Evolutionary conservation across 257 asterid species (phyloP), one percentile per base, ranked within the genome.

Genomic region (Ligustrum vulgare): DNA sequence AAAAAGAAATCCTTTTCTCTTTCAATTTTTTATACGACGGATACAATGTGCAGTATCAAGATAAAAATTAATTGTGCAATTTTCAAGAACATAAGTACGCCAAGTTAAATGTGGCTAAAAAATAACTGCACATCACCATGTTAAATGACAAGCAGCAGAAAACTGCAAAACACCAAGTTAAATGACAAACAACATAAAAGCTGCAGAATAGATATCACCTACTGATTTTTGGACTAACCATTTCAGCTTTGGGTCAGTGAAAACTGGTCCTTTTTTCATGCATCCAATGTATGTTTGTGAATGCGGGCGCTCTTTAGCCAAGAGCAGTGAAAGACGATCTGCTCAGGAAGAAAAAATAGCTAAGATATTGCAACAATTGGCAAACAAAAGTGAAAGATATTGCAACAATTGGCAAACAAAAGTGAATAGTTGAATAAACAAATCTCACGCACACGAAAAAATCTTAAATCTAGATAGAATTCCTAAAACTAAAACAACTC

Each of bases 211-310:
- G 43, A 70, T 56, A 71, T 41, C 69, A 45, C 39, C 63, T 37
- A 39, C 22, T 67, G 73, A 63, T 67, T 25, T 60, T 3, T 63
- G 49, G 75, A 85, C 97, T 81, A 80, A 95, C 99, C 99, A 95
- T 91, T 95, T 93, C 37, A 93, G 86, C 79, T 93, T 90, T 62
- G 99, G 97, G 85, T 93, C 97, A 54, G 97, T 93, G 78, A 93
- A 89, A 62, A 95, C 99, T 23, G 97, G 98, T 51, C 99, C 98
- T 68, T 95, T 95, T 80, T 95, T 95, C 98, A 95, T 83, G 87
- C 99, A 95, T 47, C 99, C 99, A 77, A 95, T 91, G 87, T 95
- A 95, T 23, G 97, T 93, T 83, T 93, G 98, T 13, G 98, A 81
- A 85, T 95, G 97, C 71, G 96, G 72, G 18, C 98, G 98, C 74